Evolutionary conservation across 139 green algal species (phyloP), one percentile per base, ranked within the genome.

Genomic region (Diplosphaera chodatii): DNA sequence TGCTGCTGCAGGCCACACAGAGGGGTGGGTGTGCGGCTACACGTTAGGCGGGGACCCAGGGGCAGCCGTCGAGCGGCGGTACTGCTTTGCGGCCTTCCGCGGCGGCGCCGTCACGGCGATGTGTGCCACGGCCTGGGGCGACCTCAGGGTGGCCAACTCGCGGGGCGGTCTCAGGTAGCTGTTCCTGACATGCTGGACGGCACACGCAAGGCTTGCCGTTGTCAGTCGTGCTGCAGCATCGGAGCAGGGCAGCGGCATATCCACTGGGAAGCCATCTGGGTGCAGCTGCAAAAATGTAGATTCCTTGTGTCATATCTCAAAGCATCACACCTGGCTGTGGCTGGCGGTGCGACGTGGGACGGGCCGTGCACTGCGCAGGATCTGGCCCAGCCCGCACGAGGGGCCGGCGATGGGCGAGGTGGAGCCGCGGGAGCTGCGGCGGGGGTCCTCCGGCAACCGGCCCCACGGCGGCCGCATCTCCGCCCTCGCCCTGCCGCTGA

Each of bases 121-220:
- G 63, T 72, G 64, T 25, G 34, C 82, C 23, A 84, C 73, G 1
- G 63, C 75, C 0, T 79, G 77, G 71, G 88, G 88, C n/a, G 81
- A 90, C 8, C 76, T 93, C 56, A 91, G 86, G 88, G 91, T 81
- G 4, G 88, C 76, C n/a, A 82, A 70, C 16, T 78, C 72, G 18
- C 72, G 73, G 10, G 88, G 88, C 40, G 72, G 76, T 34, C 48
- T 93, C 23, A 74, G 87, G 1, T 65, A 84, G 25, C 29, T 13
- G n/a, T 28, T 40, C 37, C 34, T 21, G 69, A 63, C 62, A 68
- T 27, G 32, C 28, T 21, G 67, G 62, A 16, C n/a, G n/a, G n/a
- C n/a, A n/a, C n/a, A n/a, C n/a, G n/a, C n/a, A n/a, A n/a, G n/a
- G n/a, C n/a, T n/a, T n/a, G n/a, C n/a, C n/a, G n/a, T n/a, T n/a